Base-by-base conservation (phyloP, 495 filamentous ascomycete species). In the Penicillium argentinense region DNA sequence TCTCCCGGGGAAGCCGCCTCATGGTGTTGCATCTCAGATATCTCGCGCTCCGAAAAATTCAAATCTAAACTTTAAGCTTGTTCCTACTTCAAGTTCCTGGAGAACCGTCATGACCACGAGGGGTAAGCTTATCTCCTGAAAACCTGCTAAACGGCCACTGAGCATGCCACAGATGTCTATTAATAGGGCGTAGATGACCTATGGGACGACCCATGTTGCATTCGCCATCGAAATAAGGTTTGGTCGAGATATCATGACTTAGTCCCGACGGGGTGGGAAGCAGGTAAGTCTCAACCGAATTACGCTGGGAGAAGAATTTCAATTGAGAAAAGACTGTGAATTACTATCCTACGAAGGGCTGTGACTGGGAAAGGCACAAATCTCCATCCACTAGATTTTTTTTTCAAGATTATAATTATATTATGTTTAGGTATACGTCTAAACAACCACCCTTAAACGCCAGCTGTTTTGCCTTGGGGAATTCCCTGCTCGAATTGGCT, bases 221-320 rank as follows among this genome's bases (percentile, higher is more conserved):
- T 54, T 54, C 44, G 51, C 51, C 51, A 54, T 45, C 13, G 7
- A 30, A 36, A 34, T 49, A 41, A 49, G 29, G 51, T 48, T 53
- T 45, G 21, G 27, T 17, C 37, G 29, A 39, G 26, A 49, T 45
- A 49, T 41, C 37, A 52, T 45, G 27, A 46, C 37, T 28, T 34
- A 4, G n/a, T 16, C 29, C 19, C 5, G 25, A 30, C 29, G 12
- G 17, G 18, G 28, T 22, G 23, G 21, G 22, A 13, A n/a, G n/a
- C 30, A 7, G 12, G 30, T 14, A 34, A 4, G 12, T 34, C 16
- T 1, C 26, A 33, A 45, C n/a, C n/a, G 12, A 32, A 41, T 16
- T 21, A 27, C 13, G 21, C 1, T 24, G n/a, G n/a, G n/a, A n/a
- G n/a, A n/a, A n/a, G n/a, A n/a, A n/a, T n/a, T n/a, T n/a, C n/a